phyloP scores from a whole-genome alignment of 148 eudicot genomes.

The Amaranthus cruentus region DNA sequence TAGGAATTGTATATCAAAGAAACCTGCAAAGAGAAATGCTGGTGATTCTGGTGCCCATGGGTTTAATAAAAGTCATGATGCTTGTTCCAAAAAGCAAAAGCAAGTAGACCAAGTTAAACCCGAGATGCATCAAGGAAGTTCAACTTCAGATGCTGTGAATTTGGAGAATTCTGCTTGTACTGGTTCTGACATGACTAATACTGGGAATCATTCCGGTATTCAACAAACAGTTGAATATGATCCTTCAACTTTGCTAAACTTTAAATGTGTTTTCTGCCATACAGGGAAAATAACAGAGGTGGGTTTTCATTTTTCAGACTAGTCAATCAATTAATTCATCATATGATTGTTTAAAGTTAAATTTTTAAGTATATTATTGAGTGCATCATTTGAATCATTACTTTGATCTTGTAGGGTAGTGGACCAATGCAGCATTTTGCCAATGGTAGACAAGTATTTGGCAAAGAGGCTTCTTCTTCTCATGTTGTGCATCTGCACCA shows the following conservation, averaged over 20 bases:
- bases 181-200: conserved; percentile 19
- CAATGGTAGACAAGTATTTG: conserved; percentile 58
- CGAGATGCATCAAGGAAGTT: conserved; percentile 16
- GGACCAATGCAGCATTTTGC: conserved; percentile 70
- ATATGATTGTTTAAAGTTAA: not conserved
- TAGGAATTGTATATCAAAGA: conserved; percentile 23
- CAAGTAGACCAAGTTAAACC: conserved; percentile 22
- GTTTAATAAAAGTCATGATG: conserved; percentile 15
- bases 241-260: conserved; percentile 21
- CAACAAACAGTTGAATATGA: conserved; percentile 10
- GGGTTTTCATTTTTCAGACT: conserved; percentile 5
- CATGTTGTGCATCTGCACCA: conserved; percentile 58
- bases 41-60: conserved; percentile 13
- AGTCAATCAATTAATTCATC: not conserved
- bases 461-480: conserved; percentile 35
- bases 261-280: conserved; percentile 70
- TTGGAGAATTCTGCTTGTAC: conserved; percentile 13
- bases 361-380: not conserved
- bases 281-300: conserved; percentile 51
- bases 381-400: not conserved
- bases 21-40: conserved; percentile 26
- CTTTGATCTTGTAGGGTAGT: conserved; percentile 42
- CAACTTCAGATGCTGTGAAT: conserved; percentile 7
- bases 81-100: conserved; percentile 50
- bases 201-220: conserved; percentile 18